These are phyloP conservation scores for Ceratobasidium sp. DNA, from an alignment of 1,284 basidiomycete genomes.

Conservation along the genomic window DNA sequence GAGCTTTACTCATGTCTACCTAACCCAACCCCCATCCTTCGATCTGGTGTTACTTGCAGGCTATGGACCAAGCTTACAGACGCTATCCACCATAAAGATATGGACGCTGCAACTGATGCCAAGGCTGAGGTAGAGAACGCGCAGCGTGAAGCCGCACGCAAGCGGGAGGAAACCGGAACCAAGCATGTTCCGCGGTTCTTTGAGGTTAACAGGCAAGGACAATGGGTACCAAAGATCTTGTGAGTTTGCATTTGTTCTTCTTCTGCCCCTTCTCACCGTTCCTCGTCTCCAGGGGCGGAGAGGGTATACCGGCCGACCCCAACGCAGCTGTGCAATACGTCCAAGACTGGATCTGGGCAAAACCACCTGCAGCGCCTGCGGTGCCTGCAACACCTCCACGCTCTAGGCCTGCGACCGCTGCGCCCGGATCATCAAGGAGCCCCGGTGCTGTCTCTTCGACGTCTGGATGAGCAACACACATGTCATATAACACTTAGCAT, in stretches of 20 bases:
- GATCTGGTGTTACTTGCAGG: constrained; percentile 57
- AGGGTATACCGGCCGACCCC: constrained; percentile 78
- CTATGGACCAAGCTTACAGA: constrained; percentile 89
- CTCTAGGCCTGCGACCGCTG: not conserved
- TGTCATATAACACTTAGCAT: not conserved
- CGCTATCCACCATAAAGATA: constrained; percentile 89
- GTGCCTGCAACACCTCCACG: constrained; percentile 20
- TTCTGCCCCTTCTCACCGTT: constrained; percentile 47
- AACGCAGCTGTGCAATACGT: constrained; percentile 71
- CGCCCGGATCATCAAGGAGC: not conserved
- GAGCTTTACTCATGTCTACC: not conserved
- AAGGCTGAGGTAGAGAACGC: constrained; percentile 94
- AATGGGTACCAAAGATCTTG: constrained; percentile 86
- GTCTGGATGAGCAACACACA: not conserved
- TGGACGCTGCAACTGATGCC: constrained; percentile 92
- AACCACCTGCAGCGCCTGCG: constrained; percentile 52
- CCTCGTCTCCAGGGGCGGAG: constrained; percentile 23
- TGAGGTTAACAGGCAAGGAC: constrained; percentile 74
- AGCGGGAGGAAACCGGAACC: constrained; percentile 81
- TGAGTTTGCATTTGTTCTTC: constrained; percentile 57
- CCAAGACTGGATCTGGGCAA: constrained; percentile 73
- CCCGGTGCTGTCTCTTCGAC: constrained; percentile 10
- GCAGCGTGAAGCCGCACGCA: constrained; percentile 85
- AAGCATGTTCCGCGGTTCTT: constrained; percentile 85
- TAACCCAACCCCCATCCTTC: not conserved